These are phyloP conservation scores for Citrus glauca DNA, from an alignment of 345 rosid genomes.

Conservation along the genomic window DNA sequence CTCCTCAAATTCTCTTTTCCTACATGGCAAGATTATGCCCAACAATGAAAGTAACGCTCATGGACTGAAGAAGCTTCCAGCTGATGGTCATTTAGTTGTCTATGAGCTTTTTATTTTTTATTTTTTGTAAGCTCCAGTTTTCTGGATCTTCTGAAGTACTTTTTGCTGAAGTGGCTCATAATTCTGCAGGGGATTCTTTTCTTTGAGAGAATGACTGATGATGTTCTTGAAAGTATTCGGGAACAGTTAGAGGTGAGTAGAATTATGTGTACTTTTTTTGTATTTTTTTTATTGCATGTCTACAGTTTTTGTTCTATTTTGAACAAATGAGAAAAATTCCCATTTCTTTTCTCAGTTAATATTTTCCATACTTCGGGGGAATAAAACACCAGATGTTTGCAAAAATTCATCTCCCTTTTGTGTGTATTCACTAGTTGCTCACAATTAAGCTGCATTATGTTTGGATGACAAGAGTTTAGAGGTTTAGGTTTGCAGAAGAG, in stretches of 20 bases:
- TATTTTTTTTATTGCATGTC: no score
- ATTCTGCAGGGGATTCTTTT: constrained; percentile 76
- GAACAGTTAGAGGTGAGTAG: constrained; percentile 62
- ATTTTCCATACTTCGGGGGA: no score
- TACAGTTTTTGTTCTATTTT: background rate
- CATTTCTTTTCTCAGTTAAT: background rate
- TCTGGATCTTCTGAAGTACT: background rate
- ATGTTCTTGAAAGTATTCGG: constrained; percentile 67
- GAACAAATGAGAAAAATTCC: background rate
- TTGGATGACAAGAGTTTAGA: background rate
- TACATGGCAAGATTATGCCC: background rate
- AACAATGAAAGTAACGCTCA: background rate
- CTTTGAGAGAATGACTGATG: constrained; percentile 82
- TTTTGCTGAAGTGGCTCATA: constrained; percentile 17
- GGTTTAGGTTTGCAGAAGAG: background rate
- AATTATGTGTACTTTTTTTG: background rate
- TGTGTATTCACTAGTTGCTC: background rate
- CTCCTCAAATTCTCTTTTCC: background rate
- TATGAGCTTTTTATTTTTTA: background rate
- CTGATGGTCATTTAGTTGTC: background rate
- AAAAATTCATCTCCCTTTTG: background rate
- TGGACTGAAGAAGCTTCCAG: background rate
- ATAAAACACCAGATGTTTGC: background rate
- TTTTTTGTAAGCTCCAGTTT: background rate
- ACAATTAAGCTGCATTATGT: background rate